Evolutionary conservation across 805 yeast genomes (phyloP), one percentile per base, ranked within the genome.

Genomic region (Candida anglica): DNA sequence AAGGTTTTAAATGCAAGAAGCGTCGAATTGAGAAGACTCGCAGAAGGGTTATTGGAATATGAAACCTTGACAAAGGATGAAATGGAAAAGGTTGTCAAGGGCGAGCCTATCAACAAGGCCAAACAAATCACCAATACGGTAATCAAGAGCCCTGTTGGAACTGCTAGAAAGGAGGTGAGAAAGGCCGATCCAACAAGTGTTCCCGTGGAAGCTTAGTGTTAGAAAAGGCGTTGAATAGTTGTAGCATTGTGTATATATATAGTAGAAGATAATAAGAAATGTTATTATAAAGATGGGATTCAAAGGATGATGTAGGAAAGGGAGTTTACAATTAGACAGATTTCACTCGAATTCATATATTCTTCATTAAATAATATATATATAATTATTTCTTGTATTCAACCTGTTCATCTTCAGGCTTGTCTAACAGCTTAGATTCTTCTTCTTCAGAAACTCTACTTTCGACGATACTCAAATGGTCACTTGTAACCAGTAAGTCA

Each of bases 21-120:
- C 31, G 58, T 68, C 13, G 98, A 93, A 57, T 72, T 93, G 48
- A 80, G 81, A 55, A 71, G 96, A 47, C 70, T 93, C 41, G 98
- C 98, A 0, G 86, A 86, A 56, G 98, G 96, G 3, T 71, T 93
- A 44, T 70, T 93, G 41, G 96, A 93, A 59, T 94, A 89, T 62
- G 99, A 93, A 67, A 93, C 98, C 0, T 72, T 93, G 47, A 91
- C 84, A 27, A 82, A 82, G 42, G 91, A 81, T 19, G 99, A 93
- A 58, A 91, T 93, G 70, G 91, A 83, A 53, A 79, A 77, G 50
- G 76, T 93, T 31, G 87, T 87, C 23, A 71, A 69, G 41, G 98
- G 98, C 23, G 91, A 86, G 55, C 56, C 73, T 25, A 66, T 89
- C 32, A 74, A 73, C 44, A 82, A 83, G 56, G 72, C 77, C 30